Base-by-base conservation (phyloP, 352 stramenopile species). In the Aphanomyces stellatus region DNA sequence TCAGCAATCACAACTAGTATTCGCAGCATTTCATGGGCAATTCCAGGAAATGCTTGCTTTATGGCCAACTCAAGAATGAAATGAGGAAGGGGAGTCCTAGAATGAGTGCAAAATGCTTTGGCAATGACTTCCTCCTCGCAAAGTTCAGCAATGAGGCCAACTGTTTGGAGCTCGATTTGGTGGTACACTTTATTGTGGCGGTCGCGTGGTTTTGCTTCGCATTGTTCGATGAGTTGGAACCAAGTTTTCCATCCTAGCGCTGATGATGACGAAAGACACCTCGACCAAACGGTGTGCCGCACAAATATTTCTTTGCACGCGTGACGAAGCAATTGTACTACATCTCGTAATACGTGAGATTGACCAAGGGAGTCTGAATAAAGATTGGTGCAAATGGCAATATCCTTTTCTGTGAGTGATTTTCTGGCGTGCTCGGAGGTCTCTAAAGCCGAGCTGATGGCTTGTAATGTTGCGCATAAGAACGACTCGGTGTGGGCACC, bases 121-220 rank as follows among this genome's bases (percentile, higher is more conserved):
- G 60, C 60, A 19, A 57, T 57, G n/a, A 15, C 27, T 11, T 41
- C n/a, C 3, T 59, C 60, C 4, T 25, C 19, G 42, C 60, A 67
- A 19, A 67, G 42, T 46, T 59, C 60, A 17, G 60, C 60, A 22
- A 67, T 35, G 1, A 67, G 43, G 10, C 19, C 40, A 33, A 67
- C 15, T 1, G 46, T 59, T n/a, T 59, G 60, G 19, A 17, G 13
- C 0, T 59, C 10, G 2, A 67, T 31, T 19, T 41, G 1, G 4
- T 22, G 43, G 13, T 67, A 17, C 6, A 31, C 24, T 8, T 41
- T 8, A 8, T 57, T n/a, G 10, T 30, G 15, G 5, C 19, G 22
- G 11, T 37, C 33, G 11, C 17, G 4, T 11, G 1, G 22, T 7
- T n/a, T 4, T 11, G 7, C 1, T 33, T 35, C 10, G 30, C 22